Base-by-base conservation (phyloP, 768 basidiomycete genomes). In the Thelephora ganbajun region DNA sequence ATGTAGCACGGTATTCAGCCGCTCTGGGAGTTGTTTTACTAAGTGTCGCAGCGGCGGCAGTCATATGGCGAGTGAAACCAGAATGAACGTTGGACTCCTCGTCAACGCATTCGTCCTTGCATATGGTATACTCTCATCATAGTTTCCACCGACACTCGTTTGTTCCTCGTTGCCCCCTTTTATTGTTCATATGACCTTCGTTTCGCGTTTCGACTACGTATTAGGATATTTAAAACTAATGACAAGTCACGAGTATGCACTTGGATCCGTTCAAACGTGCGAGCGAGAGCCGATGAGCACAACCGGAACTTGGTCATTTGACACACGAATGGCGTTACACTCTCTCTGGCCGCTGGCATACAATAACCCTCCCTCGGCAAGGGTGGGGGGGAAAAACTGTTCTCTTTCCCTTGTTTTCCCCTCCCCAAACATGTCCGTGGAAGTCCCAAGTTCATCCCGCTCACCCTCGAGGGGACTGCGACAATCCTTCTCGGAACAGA, bases 41-140 rank as follows among this genome's bases (percentile, higher is more conserved):
- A 23, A 70, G 78, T 44, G 73, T 82, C 6, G 80, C 79, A 3
- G 80, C 83, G 2, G 80, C 74, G 11, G 83, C 81, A 6, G 82
- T 86, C 44, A 63, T 83, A 55, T 84, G 81, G 80, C 71, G 79
- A 52, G 77, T 83, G 23, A 77, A 76, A 51, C 66, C 67, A 33
- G 69, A 70, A 41, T 41, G 39, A 41, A 18, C 22, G 4, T 41
- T 41, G 22, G 16, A 9, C 39, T 14, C 22, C 12, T 41, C 5
- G 16, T 16, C 39, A 11, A 9, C 22, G 9, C 7, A 41, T 41
- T 41, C 18, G 16, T 22, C 22, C 9, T 41, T 41, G 18, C 39
- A 41, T 14, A 41, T 41, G 16, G 39, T 11, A 18, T 41, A 41
- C 14, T 22, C 39, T 41, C 3, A 14, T 41, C 22, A 11, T 41